A percentile compares a stretch with the other conserved stretches of the same genome.
Evolutionary conservation across 139 green algal species (phyloP).

Genomic region (Chlamydomonas eustigma): DNA sequence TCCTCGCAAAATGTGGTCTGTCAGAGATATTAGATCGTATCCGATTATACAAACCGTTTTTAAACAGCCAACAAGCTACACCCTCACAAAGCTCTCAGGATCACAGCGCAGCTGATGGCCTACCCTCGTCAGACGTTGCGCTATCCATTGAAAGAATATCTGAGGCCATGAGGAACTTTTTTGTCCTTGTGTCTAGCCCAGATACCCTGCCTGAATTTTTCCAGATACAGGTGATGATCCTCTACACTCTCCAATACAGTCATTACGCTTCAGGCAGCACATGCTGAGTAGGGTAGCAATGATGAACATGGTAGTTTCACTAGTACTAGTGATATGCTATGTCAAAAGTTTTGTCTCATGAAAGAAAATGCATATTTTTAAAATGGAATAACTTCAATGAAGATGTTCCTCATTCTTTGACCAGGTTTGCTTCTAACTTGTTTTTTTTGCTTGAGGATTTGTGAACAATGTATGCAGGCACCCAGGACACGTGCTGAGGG

Average conservation of each 20-base stretch:
- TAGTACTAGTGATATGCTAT: not conserved
- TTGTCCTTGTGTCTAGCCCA: constrained; percentile 61
- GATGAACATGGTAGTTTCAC: not conserved
- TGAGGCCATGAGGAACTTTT: constrained; percentile 61
- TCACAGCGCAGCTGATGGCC: not conserved
- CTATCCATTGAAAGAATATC: constrained; percentile 51
- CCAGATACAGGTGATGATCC: constrained; percentile 47
- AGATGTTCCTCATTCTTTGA: not conserved
- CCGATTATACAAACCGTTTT: constrained; percentile 39
- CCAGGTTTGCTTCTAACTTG: not conserved
- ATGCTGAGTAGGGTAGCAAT: not conserved
- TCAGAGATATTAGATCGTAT: constrained; percentile 62
- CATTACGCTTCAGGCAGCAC: not conserved
- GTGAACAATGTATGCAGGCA: constrained; percentile 29
- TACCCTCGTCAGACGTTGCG: constrained; percentile 47
- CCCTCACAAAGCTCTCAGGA: not conserved
- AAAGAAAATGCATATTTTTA: not conserved
- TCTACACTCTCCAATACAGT: not conserved
- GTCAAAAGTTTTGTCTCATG: not conserved
- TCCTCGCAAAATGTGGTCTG: constrained; percentile 55
- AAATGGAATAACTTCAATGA: not conserved
- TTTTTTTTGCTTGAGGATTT: not conserved
- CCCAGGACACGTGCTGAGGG: constrained; percentile 52
- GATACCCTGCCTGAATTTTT: constrained; percentile 72
- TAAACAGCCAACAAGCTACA: not conserved